Conservation (phyloP, 2,329 filamentous ascomycete species). For the Paecilomyces variotii region DNA sequence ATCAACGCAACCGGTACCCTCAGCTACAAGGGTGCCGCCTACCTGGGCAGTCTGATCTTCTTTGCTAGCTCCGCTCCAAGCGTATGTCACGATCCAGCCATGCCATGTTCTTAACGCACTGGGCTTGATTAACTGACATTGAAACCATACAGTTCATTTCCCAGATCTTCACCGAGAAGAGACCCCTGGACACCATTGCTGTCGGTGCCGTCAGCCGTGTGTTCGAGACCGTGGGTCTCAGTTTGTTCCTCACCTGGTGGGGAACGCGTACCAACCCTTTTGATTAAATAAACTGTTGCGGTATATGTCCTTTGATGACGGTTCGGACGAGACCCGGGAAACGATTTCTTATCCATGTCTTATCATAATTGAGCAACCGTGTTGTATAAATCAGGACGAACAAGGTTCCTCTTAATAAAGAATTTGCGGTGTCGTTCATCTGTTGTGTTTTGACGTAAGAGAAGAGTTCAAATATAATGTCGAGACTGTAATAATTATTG, state of each 20-base stretch:
- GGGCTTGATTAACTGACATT: conserved; percentile 3
- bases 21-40: conserved; percentile 94
- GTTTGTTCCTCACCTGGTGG: conserved; percentile 93
- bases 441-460: background rate
- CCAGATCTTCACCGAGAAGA: conserved; percentile 84
- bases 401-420: background rate
- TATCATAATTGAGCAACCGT: background rate
- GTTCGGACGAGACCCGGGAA: background rate
- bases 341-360: background rate
- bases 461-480: background rate
- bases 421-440: background rate
- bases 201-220: conserved; percentile 76
- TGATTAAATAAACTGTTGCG: conserved; percentile 49
- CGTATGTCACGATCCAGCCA: conserved; percentile 47
- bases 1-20: conserved; percentile 93
- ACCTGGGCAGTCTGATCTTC: conserved; percentile 87
- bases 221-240: conserved; percentile 87
- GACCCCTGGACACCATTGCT: conserved; percentile 80
- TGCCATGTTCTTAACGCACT: background rate
- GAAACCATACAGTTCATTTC: conserved; percentile 61
- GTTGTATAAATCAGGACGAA: background rate
- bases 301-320: background rate
- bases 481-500: too few species aligned
- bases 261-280: conserved; percentile 91
- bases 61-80: conserved; percentile 79